Percentiles rank a stretch among this genome's conserved stretches.
phyloP scores from a whole-genome alignment of 768 basidiomycete genomes.

The Erythrobasidium yunnanense region DNA sequence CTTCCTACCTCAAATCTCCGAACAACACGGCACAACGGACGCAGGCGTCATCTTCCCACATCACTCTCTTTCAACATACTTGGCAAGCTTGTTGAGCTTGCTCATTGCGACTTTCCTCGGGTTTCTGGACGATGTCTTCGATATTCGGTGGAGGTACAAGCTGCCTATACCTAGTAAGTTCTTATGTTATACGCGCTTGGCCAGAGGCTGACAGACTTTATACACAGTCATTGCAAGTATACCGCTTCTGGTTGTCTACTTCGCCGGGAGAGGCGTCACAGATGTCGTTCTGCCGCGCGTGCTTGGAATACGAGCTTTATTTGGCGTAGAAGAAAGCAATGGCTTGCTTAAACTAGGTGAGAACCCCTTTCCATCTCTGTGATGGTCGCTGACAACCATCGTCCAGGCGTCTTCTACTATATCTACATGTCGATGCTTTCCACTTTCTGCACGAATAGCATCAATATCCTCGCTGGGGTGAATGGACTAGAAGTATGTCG shows the following conservation, averaged over 20 bases:
- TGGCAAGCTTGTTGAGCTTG: conserved; percentile 83
- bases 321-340: conserved; percentile 45
- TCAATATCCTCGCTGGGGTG: conserved; percentile 96
- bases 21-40: not conserved
- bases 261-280: conserved; percentile 84
- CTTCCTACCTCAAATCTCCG: conserved; percentile 34
- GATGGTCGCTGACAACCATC: not conserved
- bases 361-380: too few relatives aligned
- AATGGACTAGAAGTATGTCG: conserved; percentile 68
- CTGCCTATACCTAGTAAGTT: conserved; percentile 68
- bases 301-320: conserved; percentile 50
- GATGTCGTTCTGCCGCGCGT: conserved; percentile 86
- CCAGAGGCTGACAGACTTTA: not conserved
- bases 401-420: conserved; percentile 80
- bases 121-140: conserved; percentile 93
- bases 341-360: conserved; percentile 76
- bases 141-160: conserved; percentile 97
- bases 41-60: conserved; percentile 42
- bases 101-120: conserved; percentile 87
- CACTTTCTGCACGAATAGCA: conserved; percentile 92
- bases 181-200: not conserved
- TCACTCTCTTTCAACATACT: conserved; percentile 71
- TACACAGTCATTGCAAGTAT: conserved; percentile 71
- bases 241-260: conserved; percentile 90
- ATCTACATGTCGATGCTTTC: conserved; percentile 91